Conservation (phyloP, 2,329 filamentous ascomycete genomes). For the Aureobasidium sp. region DNA sequence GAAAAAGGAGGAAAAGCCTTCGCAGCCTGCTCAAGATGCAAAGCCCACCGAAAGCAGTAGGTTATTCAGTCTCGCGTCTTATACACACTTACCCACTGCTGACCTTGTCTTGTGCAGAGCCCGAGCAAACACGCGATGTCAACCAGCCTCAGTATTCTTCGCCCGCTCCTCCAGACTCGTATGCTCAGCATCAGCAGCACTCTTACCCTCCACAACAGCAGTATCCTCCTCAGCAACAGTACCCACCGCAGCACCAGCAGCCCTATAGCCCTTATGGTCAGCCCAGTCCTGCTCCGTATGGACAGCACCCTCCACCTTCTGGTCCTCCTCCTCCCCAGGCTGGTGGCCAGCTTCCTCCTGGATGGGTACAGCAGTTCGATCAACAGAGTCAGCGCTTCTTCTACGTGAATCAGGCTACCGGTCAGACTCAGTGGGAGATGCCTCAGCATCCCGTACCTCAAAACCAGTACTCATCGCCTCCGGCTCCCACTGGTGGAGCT, state of each 20-base stretch:
- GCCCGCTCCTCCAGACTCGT: constrained; percentile 13
- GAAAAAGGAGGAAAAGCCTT: constrained; percentile 23
- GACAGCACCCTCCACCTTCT: constrained; percentile 21
- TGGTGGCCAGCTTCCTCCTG: constrained; percentile 46
- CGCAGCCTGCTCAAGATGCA: constrained; percentile 15
- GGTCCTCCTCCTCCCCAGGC: constrained; percentile 18
- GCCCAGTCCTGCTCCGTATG: constrained; percentile 16
- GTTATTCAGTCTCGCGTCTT: not conserved
- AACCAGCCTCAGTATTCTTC: not conserved
- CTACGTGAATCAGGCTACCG: constrained; percentile 54
- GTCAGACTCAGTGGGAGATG: constrained; percentile 56
- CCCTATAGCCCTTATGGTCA: constrained; percentile 16
- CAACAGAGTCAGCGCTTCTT: constrained; percentile 53
- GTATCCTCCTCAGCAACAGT: constrained; percentile 15
- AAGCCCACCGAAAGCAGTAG: constrained; percentile 10
- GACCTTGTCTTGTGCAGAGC: not conserved
- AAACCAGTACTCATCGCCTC: not conserved
- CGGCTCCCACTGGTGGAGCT: not conserved
- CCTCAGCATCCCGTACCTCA: constrained; percentile 31
- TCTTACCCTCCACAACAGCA: constrained; percentile 20
- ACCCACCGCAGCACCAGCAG: not conserved
- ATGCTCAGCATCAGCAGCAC: constrained; percentile 20
- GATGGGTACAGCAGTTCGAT: constrained; percentile 58
- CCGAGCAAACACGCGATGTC: constrained; percentile 4
- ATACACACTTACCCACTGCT: not conserved